Percentiles rank a stretch among this genome's conserved stretches.
These are phyloP conservation scores for Globisporangium paddicum DNA, from an alignment of 352 stramenopile genomes.

Conservation along the genomic window DNA sequence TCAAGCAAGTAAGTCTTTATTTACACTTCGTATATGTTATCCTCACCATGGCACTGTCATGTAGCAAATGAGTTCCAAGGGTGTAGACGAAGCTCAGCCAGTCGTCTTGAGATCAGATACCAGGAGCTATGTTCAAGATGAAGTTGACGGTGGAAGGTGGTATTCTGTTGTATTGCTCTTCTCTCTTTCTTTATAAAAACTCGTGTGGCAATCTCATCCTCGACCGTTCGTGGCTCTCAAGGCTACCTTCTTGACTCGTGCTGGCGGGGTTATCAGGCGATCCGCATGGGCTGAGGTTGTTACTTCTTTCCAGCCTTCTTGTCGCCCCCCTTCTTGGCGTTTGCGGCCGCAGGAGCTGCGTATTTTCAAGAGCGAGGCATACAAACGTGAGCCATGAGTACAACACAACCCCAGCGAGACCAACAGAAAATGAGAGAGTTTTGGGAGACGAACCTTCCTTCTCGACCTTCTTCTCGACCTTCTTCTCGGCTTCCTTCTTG, in stretches of 20 bases:
- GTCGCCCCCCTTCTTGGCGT: constrained; percentile 29
- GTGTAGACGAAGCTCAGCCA: not conserved
- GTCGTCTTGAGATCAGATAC: not conserved
- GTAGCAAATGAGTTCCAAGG: not conserved
- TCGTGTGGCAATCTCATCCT: constrained; percentile 4
- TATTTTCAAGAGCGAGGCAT: not conserved
- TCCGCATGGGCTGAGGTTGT: not conserved
- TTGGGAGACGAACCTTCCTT: constrained; percentile 12
- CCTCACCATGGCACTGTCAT: not conserved
- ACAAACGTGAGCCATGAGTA: not conserved
- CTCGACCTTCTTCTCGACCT: constrained; percentile 23
- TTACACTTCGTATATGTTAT: not conserved
- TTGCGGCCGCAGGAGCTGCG: constrained; percentile 1
- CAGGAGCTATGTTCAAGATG: not conserved
- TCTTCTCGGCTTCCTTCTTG: constrained; percentile 20
- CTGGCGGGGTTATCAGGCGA: too few species aligned
- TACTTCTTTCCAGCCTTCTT: constrained; percentile 47
- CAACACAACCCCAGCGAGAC: not conserved
- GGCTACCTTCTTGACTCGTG: not conserved
- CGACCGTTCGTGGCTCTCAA: not conserved
- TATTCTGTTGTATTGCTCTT: constrained; percentile 2
- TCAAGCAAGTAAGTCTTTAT: constrained; percentile 1
- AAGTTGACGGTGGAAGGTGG: not conserved
- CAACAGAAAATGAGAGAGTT: not conserved
- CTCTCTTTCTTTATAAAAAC: constrained; percentile 3